phyloP scores from a whole-genome alignment of 805 yeast genomes.

The Saccharomyces mikatae region DNA sequence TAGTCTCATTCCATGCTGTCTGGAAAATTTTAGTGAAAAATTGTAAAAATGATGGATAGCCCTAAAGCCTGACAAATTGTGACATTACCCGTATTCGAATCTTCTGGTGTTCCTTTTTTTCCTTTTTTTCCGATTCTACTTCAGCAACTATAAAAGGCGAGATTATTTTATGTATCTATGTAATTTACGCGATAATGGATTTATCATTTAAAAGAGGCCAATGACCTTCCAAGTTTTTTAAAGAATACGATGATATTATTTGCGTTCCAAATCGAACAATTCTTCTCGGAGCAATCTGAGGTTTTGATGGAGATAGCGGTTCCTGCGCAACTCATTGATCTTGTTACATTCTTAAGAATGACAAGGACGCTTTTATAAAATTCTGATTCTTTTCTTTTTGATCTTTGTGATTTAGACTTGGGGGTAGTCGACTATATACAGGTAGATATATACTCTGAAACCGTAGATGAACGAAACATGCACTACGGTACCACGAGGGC shows the following conservation, averaged over 20 bases:
- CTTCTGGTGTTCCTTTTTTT: not conserved
- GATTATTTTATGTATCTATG: too few species aligned
- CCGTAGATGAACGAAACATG: not conserved
- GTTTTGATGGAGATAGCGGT: constrained; percentile 34
- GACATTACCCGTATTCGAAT: not conserved
- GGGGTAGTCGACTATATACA: not conserved
- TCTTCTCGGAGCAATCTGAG: constrained; percentile 25
- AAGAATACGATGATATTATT: constrained; percentile 32
- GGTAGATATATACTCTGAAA: not conserved
- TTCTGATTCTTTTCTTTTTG: constrained; percentile 29
- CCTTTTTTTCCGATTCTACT: not conserved
- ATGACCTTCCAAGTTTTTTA: constrained; percentile 35
- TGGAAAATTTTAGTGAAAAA: constrained; percentile 2
- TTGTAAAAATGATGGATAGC: constrained; percentile 1
- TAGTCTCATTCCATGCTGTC: not conserved
- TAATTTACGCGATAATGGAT: too few species aligned
- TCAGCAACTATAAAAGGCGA: not conserved
- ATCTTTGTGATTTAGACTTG: not conserved
- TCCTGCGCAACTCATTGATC: constrained; percentile 32
- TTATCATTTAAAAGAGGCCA: too few species aligned
- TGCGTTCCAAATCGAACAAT: constrained; percentile 31
- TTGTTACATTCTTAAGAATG: constrained; percentile 32
- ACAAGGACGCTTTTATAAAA: constrained; percentile 31
- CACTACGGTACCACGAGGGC: too few species aligned
- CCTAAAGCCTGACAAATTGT: not conserved